phyloP scores from a whole-genome alignment of 345 rosid species.

The Cochlearia excelsa region DNA sequence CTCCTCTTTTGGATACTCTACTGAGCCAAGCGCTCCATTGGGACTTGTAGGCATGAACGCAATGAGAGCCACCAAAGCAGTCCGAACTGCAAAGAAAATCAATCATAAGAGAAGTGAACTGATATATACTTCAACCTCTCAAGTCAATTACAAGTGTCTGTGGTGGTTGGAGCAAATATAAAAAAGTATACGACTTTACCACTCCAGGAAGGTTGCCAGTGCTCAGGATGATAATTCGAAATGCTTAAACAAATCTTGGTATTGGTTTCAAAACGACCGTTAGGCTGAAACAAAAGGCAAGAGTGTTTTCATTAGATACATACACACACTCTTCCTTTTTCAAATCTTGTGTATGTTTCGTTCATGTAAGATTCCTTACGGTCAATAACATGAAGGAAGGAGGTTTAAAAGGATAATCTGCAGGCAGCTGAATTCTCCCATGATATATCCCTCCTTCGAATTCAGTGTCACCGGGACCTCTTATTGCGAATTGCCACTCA shows the following conservation, averaged over 20 bases:
- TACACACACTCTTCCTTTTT: no score
- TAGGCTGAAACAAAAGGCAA: constrained; percentile 52
- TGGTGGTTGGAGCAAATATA: no score
- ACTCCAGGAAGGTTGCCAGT: constrained; percentile 99
- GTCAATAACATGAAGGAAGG: constrained; percentile 85
- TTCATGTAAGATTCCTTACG: constrained; percentile 38
- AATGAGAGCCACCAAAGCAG: constrained; percentile 88
- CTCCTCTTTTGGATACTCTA: constrained; percentile 90
- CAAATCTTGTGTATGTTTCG: no score
- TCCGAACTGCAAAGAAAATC: constrained; percentile 50
- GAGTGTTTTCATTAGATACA: background rate
- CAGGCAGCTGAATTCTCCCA: constrained; percentile 83
- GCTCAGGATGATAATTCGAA: constrained; percentile 97
- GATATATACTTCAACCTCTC: background rate
- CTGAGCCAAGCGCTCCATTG: constrained; percentile 87
- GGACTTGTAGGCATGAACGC: constrained; percentile 97
- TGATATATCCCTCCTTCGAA: constrained; percentile 92
- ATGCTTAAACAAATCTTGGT: constrained; percentile 97
- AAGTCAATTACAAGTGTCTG: no score
- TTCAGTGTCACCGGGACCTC: constrained; percentile 69
- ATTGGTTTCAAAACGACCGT: constrained; percentile 92
- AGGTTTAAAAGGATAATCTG: constrained; percentile 89
- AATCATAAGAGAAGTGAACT: background rate
- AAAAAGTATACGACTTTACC: constrained; percentile 41
- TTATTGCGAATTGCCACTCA: constrained; percentile 93